Base-by-base conservation (phyloP, 2,329 filamentous ascomycete species). In the Chalara sp. region DNA sequence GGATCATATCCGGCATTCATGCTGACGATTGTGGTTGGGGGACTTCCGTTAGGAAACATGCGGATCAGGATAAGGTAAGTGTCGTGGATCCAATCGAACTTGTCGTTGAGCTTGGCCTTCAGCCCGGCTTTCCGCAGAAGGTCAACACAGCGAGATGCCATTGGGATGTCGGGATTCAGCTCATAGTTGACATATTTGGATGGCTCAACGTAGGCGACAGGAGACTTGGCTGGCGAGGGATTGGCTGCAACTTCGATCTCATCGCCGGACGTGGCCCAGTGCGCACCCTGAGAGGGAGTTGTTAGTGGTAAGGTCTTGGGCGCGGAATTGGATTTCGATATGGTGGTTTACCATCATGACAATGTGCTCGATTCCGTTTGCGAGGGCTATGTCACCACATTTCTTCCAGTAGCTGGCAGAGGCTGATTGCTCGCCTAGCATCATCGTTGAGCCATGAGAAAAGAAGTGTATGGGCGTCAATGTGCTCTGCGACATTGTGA, bases 11-110 rank as follows among this genome's bases (percentile, higher is more conserved):
- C 67, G 1, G 73, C 72, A 53, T 80, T 80, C 68, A 76, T 73
- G 37, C 70, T 74, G 50, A 80, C 66, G 49, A 85, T 71, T 3
- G 80, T 84, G 0, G 83, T 85, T 0, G 83, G 84, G 1, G 84
- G 84, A 58, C 80, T 84, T n/a, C 69, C 71, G 2, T 61, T 56
- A 0, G 83, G 83, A 56, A 87, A 87, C 83, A 87, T 87, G 49
- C 81, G 73, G 61, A 86, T 83, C 6, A 86, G 69, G 51, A 87
- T 77, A 3, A 87, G 73, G 61, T 81, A 87, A 0, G 80, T 84
- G 65, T 87, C 84, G 69, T 87, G 83, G 62, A 87, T 86, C 83
- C 83, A 87, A 61, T 86, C 79, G 56, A 87, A 87, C 0, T 61
- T 70, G 0, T 71, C 58, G 60, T 86, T 81, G 1, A 64, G 67